Evolutionary conservation across 768 basidiomycete species (phyloP), one percentile per base, ranked within the genome.

Genomic region (Daedaleopsis nitida): DNA sequence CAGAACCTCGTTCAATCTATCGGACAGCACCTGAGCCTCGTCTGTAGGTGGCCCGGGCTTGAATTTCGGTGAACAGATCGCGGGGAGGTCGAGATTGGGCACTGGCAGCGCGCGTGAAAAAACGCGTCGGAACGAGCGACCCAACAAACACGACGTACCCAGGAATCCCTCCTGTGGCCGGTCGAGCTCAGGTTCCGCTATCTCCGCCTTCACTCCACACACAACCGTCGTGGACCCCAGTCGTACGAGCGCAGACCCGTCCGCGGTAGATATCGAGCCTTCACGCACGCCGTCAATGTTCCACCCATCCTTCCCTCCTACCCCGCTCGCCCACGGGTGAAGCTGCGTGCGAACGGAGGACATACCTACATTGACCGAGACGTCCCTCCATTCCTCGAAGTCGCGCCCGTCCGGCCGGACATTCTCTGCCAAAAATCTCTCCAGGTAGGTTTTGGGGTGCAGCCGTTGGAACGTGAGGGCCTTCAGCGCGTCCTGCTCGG

Each of bases 121-220:
- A 38, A 35, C 14, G 3, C 27, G 16, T 37, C n/a, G 49, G 37
- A 27, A 23, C 39, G 45, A 48, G n/a, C 37, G 24, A 19, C n/a
- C 34, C 12, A 32, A 19, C 13, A 4, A 37, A 21, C 34, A 7
- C 21, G 7, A 49, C 57, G 59, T 66, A 95, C 96, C 95, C 23
- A 98, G 69, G 71, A 91, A 98, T 0, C 96, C 96, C 32, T 86
- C 80, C 16, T 82, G 77, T 0, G 89, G 91, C 2, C 74, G 74
- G 64, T 94, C 87, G 17, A 96, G 71, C 66, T 92, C 91, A 5
- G 96, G 96, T 68, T 94, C 92, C 27, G 94, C 89, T 43, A 96
- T 89, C 75, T 98, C 96, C 14, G 94, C 95, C 71, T 97, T 98
- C 65, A 99, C 86, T 1, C 97, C 97, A 68, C 96, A 98, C 0